phyloP scores from a whole-genome alignment of 768 basidiomycete genomes.

The Mycena haematopus region DNA sequence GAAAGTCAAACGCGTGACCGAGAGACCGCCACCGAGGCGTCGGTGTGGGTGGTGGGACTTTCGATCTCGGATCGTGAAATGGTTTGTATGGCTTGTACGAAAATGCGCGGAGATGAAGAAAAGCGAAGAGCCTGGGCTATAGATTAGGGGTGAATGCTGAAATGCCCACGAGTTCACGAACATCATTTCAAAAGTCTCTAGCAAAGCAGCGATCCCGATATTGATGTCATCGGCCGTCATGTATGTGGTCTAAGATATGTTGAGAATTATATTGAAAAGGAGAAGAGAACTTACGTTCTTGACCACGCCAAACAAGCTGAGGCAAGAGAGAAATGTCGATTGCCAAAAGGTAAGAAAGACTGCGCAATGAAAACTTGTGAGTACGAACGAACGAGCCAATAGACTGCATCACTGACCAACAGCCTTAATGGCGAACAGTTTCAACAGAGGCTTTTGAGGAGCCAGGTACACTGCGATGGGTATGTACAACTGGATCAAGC shows the following conservation, averaged over 20 bases:
- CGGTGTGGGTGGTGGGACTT: conserved; percentile 38
- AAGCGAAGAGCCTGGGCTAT: conserved; percentile 59
- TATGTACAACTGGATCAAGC: conserved; percentile 73
- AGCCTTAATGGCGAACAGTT: conserved; percentile 75
- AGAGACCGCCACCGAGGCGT: conserved; percentile 67
- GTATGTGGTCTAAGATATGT: conserved; percentile 54
- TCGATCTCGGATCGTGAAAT: conserved; percentile 37
- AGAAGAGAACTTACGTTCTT: conserved; percentile 56
- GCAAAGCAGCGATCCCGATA: conserved; percentile 68
- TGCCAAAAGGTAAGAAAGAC: conserved; percentile 86
- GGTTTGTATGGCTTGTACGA: conserved; percentile 67
- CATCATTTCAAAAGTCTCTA: conserved; percentile 82
- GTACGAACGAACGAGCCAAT: not conserved
- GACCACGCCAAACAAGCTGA: conserved; percentile 64
- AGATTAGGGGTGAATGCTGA: conserved; percentile 18
- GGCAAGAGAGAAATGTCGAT: conserved; percentile 60
- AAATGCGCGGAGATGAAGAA: conserved; percentile 77
- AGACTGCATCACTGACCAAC: conserved; percentile 55
- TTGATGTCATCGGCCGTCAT: conserved; percentile 80
- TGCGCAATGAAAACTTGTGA: conserved; percentile 28
- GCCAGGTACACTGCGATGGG: conserved; percentile 59
- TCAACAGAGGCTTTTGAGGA: conserved; percentile 66
- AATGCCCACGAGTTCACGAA: conserved; percentile 39
- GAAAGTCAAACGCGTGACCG: conserved; percentile 69
- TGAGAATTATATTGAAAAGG: not conserved